phyloP scores from a whole-genome alignment of 192 early-diverging fungal genomes.

The Podila clonocystis region DNA sequence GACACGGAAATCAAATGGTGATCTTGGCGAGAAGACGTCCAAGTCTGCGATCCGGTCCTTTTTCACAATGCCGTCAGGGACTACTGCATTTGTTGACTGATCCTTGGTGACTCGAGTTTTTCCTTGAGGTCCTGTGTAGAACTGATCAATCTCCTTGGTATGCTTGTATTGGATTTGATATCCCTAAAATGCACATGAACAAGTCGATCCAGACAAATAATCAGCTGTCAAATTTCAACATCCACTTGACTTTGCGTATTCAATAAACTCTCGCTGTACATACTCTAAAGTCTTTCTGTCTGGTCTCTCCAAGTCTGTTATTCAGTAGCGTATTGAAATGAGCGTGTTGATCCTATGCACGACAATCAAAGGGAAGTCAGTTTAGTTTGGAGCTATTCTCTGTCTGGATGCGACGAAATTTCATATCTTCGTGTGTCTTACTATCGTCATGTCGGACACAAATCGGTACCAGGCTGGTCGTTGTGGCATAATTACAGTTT shows the following conservation, averaged over 20 bases:
- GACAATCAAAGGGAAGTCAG: not conserved
- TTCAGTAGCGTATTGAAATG: slow-evolving; percentile 88
- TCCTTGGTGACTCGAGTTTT: slow-evolving; percentile 73
- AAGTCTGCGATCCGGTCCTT: slow-evolving; percentile 86
- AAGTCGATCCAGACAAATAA: not conserved
- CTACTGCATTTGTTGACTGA: slow-evolving; percentile 65
- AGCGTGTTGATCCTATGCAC: slow-evolving; percentile 75
- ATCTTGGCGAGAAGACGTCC: slow-evolving; percentile 86
- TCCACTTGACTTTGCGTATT: not conserved
- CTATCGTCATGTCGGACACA: slow-evolving; percentile 86
- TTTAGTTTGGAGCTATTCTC: too few species aligned
- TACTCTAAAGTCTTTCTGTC: slow-evolving; percentile 55
- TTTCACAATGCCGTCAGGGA: slow-evolving; percentile 63
- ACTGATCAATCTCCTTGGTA: slow-evolving; percentile 43
- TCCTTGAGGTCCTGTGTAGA: slow-evolving; percentile 12
- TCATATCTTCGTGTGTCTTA: slow-evolving; percentile 3
- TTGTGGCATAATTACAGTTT: slow-evolving; percentile 47
- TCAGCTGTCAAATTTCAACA: not conserved
- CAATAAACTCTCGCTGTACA: not conserved
- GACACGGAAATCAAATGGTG: slow-evolving; percentile 86
- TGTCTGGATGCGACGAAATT: not conserved
- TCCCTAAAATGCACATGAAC: not conserved
- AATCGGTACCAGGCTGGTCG: slow-evolving; percentile 62
- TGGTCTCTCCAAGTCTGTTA: slow-evolving; percentile 67
- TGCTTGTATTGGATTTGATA: slow-evolving; percentile 28